Percentiles rank a stretch among this genome's conserved stretches.
Conservation (phyloP, 2,329 filamentous ascomycete species). For the Xylariomycetidae sp. region DNA sequence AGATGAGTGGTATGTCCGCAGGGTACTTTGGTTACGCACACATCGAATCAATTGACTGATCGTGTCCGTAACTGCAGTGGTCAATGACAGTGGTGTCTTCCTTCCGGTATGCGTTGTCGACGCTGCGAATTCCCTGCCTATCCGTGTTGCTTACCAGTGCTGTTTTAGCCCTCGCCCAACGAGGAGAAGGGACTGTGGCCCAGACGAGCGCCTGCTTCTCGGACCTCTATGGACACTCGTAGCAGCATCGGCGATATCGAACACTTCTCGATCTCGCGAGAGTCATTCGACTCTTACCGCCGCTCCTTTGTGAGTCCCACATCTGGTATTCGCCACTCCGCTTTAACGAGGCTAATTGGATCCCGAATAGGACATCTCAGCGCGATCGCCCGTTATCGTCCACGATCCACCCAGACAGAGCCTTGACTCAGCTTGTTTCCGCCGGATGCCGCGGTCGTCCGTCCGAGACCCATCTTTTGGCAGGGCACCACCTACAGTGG, state of each 20-base stretch:
- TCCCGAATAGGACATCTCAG: conserved; percentile 75
- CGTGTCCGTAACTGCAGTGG: conserved; percentile 52
- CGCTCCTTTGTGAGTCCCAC: conserved; percentile 74
- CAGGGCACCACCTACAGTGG: conserved; percentile 55
- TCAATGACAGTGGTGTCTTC: conserved; percentile 93
- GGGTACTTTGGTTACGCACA: conserved; percentile 2
- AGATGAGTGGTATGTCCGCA: conserved; percentile 64
- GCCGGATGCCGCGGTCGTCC: conserved; percentile 56
- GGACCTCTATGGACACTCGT: conserved; percentile 48
- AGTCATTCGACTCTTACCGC: conserved; percentile 95
- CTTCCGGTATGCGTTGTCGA: conserved; percentile 61
- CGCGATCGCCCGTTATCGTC: conserved; percentile 67
- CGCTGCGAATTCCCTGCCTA: conserved; percentile 1
- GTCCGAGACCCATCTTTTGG: conserved; percentile 53
- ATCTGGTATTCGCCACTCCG: not conserved
- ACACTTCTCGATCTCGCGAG: conserved; percentile 89
- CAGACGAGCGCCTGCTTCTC: conserved; percentile 43
- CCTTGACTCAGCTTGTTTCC: conserved; percentile 67
- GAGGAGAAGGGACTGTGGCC: conserved; percentile 81
- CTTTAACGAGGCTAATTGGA: conserved; percentile 1
- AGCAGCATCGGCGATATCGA: conserved; percentile 73
- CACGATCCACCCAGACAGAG: conserved; percentile 64
- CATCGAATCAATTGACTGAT: conserved; percentile 11
- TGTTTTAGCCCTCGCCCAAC: conserved; percentile 69
- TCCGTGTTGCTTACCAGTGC: conserved; percentile 21